phyloP scores from a whole-genome alignment of 768 basidiomycete genomes.

The Hericium alpestre region DNA sequence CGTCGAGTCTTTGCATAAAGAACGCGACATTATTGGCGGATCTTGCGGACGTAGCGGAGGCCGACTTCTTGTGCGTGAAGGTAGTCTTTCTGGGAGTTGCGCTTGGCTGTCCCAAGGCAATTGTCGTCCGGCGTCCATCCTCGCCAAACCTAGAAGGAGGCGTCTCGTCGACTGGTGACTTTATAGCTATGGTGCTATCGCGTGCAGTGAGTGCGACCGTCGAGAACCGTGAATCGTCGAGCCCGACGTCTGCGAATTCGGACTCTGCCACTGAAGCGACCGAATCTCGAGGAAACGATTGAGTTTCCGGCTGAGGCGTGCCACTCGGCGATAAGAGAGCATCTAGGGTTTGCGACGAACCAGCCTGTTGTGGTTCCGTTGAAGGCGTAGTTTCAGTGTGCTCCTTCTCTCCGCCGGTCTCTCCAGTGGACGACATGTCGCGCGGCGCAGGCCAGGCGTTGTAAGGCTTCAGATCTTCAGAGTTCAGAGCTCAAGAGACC shows the following conservation, averaged over 20 bases:
- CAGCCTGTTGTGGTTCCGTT: neutral
- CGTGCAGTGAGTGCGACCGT: slow-evolving; percentile 34
- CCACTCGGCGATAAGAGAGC: slow-evolving; percentile 21
- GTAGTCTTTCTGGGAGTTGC: neutral
- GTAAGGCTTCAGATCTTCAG: too few relatives aligned
- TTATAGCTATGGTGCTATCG: slow-evolving; percentile 18
- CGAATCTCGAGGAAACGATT: slow-evolving; percentile 8
- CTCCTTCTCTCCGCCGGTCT: neutral
- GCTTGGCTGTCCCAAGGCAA: slow-evolving; percentile 1
- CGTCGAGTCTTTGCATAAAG: slow-evolving; percentile 42
- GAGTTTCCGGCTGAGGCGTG: slow-evolving; percentile 9
- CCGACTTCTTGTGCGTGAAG: slow-evolving; percentile 46
- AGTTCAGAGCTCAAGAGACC: too few relatives aligned
- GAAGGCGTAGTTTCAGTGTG: neutral
- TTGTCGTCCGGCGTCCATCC: slow-evolving; percentile 13
- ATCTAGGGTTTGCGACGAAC: slow-evolving; percentile 15
- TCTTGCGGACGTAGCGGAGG: slow-evolving; percentile 47
- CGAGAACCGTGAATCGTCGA: slow-evolving; percentile 56
- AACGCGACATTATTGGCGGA: slow-evolving; percentile 43
- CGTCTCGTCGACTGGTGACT: slow-evolving; percentile 19
- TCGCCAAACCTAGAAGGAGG: slow-evolving; percentile 14
- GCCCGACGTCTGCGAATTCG: slow-evolving; percentile 44
- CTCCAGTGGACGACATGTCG: neutral
- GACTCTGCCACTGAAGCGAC: slow-evolving; percentile 8
- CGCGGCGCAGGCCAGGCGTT: neutral